Conservation (phyloP, 768 basidiomycete species). For the Fistulinella prunicolor region DNA sequence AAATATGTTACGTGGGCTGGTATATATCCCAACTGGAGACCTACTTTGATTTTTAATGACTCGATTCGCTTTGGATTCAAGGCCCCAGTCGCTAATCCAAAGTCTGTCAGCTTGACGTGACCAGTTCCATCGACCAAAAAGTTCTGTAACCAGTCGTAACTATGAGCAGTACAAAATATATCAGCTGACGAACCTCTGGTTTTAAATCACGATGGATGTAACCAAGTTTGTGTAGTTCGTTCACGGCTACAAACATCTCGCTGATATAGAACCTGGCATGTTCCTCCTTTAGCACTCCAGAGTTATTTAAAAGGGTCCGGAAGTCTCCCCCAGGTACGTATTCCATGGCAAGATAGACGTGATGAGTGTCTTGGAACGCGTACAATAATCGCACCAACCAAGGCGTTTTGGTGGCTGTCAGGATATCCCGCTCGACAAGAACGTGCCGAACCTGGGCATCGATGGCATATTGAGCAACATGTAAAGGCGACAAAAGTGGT, state of each 20-base stretch:
- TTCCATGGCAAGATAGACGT: slow-evolving; percentile 98
- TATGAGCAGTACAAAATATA: neutral
- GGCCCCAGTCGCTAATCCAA: slow-evolving; percentile 95
- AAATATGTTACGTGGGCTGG: slow-evolving; percentile 4
- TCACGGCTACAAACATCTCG: slow-evolving; percentile 96
- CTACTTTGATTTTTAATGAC: slow-evolving; percentile 87
- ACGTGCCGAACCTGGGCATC: slow-evolving; percentile 84
- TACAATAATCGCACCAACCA: slow-evolving; percentile 95
- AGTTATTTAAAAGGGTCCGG: slow-evolving; percentile 95
- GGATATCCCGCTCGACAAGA: slow-evolving; percentile 94
- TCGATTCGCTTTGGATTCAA: slow-evolving; percentile 94
- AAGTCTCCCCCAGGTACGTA: slow-evolving; percentile 99
- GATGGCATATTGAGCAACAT: neutral
- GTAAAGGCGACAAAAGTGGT: neutral
- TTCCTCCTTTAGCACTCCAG: slow-evolving; percentile 95
- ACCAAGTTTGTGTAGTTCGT: slow-evolving; percentile 93
- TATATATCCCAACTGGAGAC: slow-evolving; percentile 2
- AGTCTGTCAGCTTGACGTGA: slow-evolving; percentile 97
- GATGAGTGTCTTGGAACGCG: slow-evolving; percentile 90
- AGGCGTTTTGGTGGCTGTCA: slow-evolving; percentile 95
- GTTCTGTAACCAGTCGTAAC: slow-evolving; percentile 52
- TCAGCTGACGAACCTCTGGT: slow-evolving; percentile 70
- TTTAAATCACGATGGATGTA: slow-evolving; percentile 99
- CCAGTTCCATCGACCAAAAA: slow-evolving; percentile 95
- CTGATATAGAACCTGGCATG: slow-evolving; percentile 96